These are phyloP conservation scores for Flaveria sonorensis DNA, from an alignment of 129 eudicot species.

Conservation along the genomic window DNA sequence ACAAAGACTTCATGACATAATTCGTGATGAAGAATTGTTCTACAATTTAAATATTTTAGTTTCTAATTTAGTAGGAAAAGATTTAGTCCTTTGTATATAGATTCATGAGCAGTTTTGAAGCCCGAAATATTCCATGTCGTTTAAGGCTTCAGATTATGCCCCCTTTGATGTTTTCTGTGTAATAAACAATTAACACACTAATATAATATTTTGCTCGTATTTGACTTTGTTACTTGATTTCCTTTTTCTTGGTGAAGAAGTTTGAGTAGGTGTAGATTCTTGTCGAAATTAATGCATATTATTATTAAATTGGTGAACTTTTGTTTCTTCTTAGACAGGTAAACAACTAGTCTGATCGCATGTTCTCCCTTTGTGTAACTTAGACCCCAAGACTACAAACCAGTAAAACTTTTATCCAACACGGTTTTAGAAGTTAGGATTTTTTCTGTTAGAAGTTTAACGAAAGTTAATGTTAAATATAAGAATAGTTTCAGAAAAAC, in stretches of 20 bases:
- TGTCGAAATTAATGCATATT: not conserved
- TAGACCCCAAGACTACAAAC: not conserved
- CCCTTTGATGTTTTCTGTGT: not conserved
- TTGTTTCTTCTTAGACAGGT: conserved; percentile 10
- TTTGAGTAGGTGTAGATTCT: conserved; percentile 37
- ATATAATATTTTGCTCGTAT: not conserved
- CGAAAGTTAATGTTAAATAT: too few species aligned
- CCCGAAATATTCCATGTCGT: conserved; percentile 22
- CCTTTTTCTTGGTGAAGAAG: conserved; percentile 32
- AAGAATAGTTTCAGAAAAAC: too few species aligned
- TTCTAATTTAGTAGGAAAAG: not conserved
- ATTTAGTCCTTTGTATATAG: conserved; percentile 4
- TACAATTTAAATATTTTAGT: not conserved
- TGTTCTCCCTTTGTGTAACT: not conserved
- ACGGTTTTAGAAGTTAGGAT: not conserved
- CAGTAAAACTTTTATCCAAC: not conserved
- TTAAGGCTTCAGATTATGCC: conserved; percentile 8
- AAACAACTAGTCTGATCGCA: conserved; percentile 29
- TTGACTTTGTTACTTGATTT: not conserved
- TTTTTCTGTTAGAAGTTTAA: too few species aligned
- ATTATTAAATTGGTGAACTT: conserved; percentile 6
- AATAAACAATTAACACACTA: not conserved
- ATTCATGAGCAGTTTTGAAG: conserved; percentile 11
- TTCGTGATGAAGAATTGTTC: not conserved
- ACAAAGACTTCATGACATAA: not conserved